Conservation (phyloP, 225 moss, liverwort and hornwort species). For the Sphagnum tenellum region DNA sequence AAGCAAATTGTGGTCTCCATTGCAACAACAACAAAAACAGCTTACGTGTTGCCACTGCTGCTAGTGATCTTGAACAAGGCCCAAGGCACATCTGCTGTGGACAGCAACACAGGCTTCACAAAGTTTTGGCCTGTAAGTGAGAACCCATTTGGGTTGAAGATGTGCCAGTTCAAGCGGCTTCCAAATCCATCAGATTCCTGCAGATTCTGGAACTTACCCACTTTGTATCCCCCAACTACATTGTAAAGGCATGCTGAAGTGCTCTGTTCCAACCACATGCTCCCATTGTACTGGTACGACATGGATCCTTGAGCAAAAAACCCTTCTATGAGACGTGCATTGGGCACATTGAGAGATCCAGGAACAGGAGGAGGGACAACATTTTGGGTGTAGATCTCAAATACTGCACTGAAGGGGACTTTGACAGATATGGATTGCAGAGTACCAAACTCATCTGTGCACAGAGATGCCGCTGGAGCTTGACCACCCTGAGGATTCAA, state of each 20-base stretch:
- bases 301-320: conserved; percentile 24
- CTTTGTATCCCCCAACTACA: conserved; percentile 12
- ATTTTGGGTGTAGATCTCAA: conserved; percentile 26
- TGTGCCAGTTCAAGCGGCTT: conserved; percentile 10
- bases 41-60: conserved; percentile 23
- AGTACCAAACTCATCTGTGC: conserved; percentile 12
- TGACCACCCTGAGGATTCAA: conserved; percentile 13
- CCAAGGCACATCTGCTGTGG: conserved; percentile 15
- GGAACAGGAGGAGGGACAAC: conserved; percentile 8
- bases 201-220: conserved; percentile 20
- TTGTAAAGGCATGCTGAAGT: conserved; percentile 17
- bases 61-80: conserved; percentile 11
- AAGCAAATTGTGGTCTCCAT: neutral
- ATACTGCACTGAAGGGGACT: conserved; percentile 24
- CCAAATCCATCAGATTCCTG: conserved; percentile 6
- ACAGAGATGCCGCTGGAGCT: conserved; percentile 16
- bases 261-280: conserved; percentile 14
- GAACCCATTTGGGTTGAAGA: conserved; percentile 26
- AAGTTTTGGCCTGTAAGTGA: conserved; percentile 14
- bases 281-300: conserved; percentile 12
- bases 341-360: conserved; percentile 2
- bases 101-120: conserved; percentile 18
- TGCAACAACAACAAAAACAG: neutral
- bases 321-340: conserved; percentile 10
- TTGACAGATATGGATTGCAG: neutral